Evolutionary conservation across 441 rosid genomes (phyloP).

Genomic region (Rhodomyrtus psidioides): DNA sequence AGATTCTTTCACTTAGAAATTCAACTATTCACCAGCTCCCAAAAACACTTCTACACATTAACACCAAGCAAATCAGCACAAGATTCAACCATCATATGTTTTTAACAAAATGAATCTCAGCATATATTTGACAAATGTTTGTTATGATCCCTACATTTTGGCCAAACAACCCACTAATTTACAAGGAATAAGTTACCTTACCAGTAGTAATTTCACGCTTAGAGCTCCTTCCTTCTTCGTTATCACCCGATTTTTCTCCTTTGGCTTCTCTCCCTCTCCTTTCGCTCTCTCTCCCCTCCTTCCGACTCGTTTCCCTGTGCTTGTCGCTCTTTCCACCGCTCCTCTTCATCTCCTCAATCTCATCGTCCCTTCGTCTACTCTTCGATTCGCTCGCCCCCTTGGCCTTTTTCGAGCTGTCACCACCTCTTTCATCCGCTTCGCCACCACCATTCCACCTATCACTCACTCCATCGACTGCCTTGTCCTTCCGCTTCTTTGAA

Average conservation of each 20-base stretch:
- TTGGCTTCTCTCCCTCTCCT: slow-evolving; percentile 54
- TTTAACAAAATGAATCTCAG: background rate
- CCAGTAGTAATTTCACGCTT: slow-evolving; percentile 12
- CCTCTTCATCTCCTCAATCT: slow-evolving; percentile 40
- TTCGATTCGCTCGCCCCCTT: slow-evolving; percentile 49
- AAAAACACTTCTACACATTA: background rate
- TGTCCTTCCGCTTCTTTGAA: slow-evolving; percentile 61
- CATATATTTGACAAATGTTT: background rate
- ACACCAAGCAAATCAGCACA: background rate
- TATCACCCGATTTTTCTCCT: slow-evolving; percentile 29
- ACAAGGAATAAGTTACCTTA: slow-evolving; percentile 22
- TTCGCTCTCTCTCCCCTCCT: slow-evolving; percentile 37
- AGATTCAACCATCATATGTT: background rate
- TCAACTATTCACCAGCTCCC: background rate
- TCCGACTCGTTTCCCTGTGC: slow-evolving; percentile 63
- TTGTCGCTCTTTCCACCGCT: slow-evolving; percentile 49
- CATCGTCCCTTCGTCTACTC: slow-evolving; percentile 64
- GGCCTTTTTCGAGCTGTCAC: slow-evolving; percentile 34
- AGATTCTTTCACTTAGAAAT: background rate
- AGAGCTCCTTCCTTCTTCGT: slow-evolving; percentile 25
- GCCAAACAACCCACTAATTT: background rate
- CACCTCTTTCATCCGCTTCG: slow-evolving; percentile 34
- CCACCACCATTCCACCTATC: slow-evolving; percentile 76
- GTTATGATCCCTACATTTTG: background rate
- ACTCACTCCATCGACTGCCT: slow-evolving; percentile 36